Base-by-base conservation (phyloP, 1,284 basidiomycete genomes). In the Austroboletus rostrupii region DNA sequence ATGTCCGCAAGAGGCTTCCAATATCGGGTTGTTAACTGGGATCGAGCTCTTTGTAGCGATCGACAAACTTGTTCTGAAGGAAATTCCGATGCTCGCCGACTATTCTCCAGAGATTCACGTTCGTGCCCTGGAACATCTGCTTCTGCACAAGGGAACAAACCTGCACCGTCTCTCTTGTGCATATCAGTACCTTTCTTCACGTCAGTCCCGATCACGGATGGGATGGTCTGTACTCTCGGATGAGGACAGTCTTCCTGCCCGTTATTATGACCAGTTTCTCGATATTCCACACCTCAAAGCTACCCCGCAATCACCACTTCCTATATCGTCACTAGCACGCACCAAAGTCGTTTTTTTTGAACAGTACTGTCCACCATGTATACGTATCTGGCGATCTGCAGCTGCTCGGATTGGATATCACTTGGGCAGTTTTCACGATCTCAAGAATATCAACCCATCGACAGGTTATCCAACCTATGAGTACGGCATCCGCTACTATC, bases 21-120 rank as follows among this genome's bases (percentile, higher is more conserved):
- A n/a, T 11, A 72, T 76, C 23, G 6, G 23, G 68, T 49, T 78
- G n/a, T 60, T 79, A 44, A 74, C 71, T 0, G 52, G 70, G 5
- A 55, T 77, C 10, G 66, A 73, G n/a, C 61, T 79, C 2, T 78
- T 74, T 73, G 59, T 74, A 0, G 70, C 66, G 0, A 60, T 80
- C 0, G 78, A 80, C 54, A 63, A 61, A 20, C 32, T 74, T 5
- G 68, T 58, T 6, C 56, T 71, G 5, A 31, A 33, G 2, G 60
- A 65, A 5, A 62, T 62, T 43, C 70, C 70, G 3, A 60, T 80
- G 3, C 59, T 80, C 5, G 45, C 42, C 1, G 58, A 72, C 3
- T 81, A 77, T 43, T 73, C 75, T 5, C 78, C 76, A 0, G 76
- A 78, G 47, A 56, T 81, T 2, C 62, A 71, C 0, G 38, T 48